These are phyloP conservation scores for Trichoderma atrobrunneum DNA, from an alignment of 2,329 filamentous ascomycete species.

Conservation along the genomic window DNA sequence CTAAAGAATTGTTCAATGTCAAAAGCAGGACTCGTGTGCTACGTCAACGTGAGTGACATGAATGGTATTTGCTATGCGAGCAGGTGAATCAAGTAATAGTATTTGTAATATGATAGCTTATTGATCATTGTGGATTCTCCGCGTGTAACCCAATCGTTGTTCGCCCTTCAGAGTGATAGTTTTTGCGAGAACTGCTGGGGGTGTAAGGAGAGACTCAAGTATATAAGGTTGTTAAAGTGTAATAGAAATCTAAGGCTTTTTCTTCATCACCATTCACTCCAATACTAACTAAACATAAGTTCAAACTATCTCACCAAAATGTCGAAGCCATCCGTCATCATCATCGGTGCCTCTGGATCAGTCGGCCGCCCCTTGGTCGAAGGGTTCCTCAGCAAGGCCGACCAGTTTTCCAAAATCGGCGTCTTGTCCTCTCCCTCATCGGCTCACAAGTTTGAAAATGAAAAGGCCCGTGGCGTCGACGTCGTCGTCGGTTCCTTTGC, in stretches of 20 bases:
- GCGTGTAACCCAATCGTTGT: background rate
- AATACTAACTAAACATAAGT: background rate
- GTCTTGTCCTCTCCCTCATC: background rate
- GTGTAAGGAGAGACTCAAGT: background rate
- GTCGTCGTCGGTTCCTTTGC: background rate
- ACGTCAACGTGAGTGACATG: background rate
- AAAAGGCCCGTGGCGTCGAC: background rate
- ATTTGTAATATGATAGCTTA: background rate
- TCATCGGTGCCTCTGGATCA: background rate
- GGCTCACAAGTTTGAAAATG: background rate
- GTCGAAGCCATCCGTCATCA: background rate
- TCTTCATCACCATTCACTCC: background rate
- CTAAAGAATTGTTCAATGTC: background rate
- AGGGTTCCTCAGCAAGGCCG: background rate
- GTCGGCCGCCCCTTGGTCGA: background rate
- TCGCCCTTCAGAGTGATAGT: background rate
- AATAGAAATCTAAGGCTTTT: background rate
- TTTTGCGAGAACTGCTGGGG: background rate
- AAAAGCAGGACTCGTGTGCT: background rate
- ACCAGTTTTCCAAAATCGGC: background rate
- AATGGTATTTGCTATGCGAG: background rate
- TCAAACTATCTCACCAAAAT: background rate
- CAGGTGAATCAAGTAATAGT: background rate
- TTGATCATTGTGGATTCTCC: background rate
- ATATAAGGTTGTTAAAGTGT: background rate